phyloP scores from a whole-genome alignment of 257 asterid species.

The Datura wrightii region DNA sequence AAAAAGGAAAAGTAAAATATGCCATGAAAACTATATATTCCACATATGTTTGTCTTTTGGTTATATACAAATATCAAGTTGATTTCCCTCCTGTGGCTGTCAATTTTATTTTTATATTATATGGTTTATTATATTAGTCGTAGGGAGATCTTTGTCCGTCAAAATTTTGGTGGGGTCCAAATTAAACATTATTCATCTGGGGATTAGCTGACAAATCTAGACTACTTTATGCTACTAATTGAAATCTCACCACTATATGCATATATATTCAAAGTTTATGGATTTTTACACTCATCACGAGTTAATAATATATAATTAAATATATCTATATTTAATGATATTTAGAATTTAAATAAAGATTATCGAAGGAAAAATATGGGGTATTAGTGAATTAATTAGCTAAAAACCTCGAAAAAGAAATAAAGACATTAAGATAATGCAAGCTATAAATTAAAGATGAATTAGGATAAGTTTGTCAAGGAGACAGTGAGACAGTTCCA shows the following conservation, averaged over 20 bases:
- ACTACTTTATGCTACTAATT: background rate
- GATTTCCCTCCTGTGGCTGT: background rate
- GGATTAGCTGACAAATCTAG: background rate
- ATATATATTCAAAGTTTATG: no score
- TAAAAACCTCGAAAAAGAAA: background rate
- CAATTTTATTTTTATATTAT: background rate
- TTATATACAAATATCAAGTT: background rate
- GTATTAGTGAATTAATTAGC: background rate
- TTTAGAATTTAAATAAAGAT: no score
- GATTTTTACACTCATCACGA: no score
- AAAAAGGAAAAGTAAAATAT: background rate
- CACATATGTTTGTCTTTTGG: no score
- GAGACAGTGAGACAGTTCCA: conserved; percentile 34
- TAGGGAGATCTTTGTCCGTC: background rate
- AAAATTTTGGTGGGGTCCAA: background rate
- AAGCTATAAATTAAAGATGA: background rate
- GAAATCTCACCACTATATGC: no score
- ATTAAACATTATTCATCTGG: background rate
- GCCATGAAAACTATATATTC: background rate
- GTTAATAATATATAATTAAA: no score
- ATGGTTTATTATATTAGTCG: background rate
- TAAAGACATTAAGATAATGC: background rate
- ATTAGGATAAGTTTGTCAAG: conserved; percentile 15
- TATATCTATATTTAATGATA: no score
- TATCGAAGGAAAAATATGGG: no score